Evolutionary conservation across 768 basidiomycete genomes (phyloP).

Genomic region (Arthromyces matolae): DNA sequence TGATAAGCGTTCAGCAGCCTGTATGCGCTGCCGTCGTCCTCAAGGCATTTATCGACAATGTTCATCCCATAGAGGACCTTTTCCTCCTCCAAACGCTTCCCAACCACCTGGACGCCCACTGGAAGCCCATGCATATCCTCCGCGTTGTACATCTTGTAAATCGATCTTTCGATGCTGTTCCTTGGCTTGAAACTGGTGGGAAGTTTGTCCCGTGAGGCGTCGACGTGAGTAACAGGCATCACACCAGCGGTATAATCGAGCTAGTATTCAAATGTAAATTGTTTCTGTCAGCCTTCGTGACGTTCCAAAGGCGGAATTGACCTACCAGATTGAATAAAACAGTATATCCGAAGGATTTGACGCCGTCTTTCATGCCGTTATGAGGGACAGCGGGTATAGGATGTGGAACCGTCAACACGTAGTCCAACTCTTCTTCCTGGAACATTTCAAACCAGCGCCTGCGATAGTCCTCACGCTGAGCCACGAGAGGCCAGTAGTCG

Average conservation of each 20-base stretch:
- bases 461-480: conserved; percentile 42
- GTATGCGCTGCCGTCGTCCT: conserved; percentile 24
- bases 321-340: conserved; percentile 60
- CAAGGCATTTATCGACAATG: conserved; percentile 38
- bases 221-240: conserved; percentile 54
- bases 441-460: conserved; percentile 39
- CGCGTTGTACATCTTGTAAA: conserved; percentile 49
- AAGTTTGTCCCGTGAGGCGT: conserved; percentile 39
- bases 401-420: conserved; percentile 56
- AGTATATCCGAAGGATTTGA: conserved; percentile 54
- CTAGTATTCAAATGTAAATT: conserved; percentile 17
- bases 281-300: background rate
- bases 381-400: conserved; percentile 53
- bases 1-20: conserved; percentile 11
- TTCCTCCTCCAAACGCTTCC: conserved; percentile 59
- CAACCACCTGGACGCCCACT: conserved; percentile 58
- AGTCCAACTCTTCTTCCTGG: conserved; percentile 46
- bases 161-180: conserved; percentile 42
- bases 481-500: conserved; percentile 48
- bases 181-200: conserved; percentile 29
- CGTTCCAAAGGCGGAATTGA: background rate
- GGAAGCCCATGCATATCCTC: conserved; percentile 55
- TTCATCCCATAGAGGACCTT: conserved; percentile 60
- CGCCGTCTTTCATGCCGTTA: conserved; percentile 48
- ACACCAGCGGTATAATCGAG: conserved; percentile 54